These are phyloP conservation scores for Saccharomycopsis babjevae DNA, from an alignment of 805 yeast species.

Conservation along the genomic window DNA sequence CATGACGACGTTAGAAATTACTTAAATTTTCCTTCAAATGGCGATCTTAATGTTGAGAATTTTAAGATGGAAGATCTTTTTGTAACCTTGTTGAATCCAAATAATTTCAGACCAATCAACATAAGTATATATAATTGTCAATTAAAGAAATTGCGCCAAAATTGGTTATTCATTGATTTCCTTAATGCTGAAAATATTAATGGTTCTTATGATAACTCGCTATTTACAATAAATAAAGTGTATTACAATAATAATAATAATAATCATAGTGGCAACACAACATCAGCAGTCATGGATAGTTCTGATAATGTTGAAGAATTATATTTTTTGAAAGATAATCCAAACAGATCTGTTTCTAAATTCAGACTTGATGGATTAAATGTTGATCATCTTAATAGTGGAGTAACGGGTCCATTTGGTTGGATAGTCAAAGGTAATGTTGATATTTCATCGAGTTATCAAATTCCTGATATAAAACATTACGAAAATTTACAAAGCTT, in stretches of 20 bases:
- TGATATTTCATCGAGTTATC: slow-evolving; percentile 85
- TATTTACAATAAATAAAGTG: slow-evolving; percentile 74
- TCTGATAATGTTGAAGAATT: slow-evolving; percentile 18
- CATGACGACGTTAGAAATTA: slow-evolving; percentile 72
- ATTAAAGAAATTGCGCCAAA: slow-evolving; percentile 68
- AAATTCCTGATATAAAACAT: slow-evolving; percentile 50
- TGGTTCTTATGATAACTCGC: slow-evolving; percentile 87
- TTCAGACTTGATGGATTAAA: slow-evolving; percentile 76
- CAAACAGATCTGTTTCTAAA: slow-evolving; percentile 31
- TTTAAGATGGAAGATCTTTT: slow-evolving; percentile 78
- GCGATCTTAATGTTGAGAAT: slow-evolving; percentile 86
- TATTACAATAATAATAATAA: background rate
- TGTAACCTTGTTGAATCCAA: slow-evolving; percentile 74
- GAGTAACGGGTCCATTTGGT: slow-evolving; percentile 90
- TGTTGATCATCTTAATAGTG: slow-evolving; percentile 83
- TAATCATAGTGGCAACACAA: background rate
- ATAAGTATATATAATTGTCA: slow-evolving; percentile 86
- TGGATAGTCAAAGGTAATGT: slow-evolving; percentile 93
- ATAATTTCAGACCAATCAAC: slow-evolving; percentile 69
- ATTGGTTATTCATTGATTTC: slow-evolving; percentile 87
- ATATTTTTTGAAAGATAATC: slow-evolving; percentile 1
- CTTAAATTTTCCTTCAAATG: slow-evolving; percentile 62
- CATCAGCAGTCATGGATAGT: background rate
- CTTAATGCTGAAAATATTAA: slow-evolving; percentile 69
- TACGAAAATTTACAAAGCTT: slow-evolving; percentile 11